These are phyloP conservation scores for Nannochloropsis salina DNA, from an alignment of 108 stramenopile species.

Conservation along the genomic window DNA sequence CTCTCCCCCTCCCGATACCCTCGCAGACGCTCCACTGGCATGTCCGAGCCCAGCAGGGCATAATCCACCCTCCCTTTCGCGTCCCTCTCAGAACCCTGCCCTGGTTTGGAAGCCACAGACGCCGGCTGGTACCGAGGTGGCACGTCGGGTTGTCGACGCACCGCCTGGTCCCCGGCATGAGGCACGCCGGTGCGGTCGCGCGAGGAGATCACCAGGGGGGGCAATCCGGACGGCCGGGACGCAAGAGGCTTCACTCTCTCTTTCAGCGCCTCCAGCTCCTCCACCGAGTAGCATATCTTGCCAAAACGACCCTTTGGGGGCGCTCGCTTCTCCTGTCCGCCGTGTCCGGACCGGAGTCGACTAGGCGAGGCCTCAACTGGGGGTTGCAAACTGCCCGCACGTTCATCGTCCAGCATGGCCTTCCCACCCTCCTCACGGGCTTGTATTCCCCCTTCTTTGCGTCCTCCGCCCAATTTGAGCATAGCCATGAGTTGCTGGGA, in stretches of 20 bases:
- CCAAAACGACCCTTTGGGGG: neutral
- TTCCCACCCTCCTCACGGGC: neutral
- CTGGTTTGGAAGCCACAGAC: neutral
- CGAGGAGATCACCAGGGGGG: neutral
- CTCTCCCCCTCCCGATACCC: neutral
- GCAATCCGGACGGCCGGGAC: neutral
- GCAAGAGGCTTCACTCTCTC: neutral
- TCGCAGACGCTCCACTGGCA: neutral
- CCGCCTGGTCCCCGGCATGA: neutral
- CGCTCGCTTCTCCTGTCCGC: too few species aligned
- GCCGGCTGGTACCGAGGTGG: neutral
- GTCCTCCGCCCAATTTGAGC: neutral
- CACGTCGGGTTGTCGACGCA: neutral
- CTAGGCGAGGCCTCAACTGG: too few species aligned
- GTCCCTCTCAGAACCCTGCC: neutral
- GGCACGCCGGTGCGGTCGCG: neutral
- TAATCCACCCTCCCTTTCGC: neutral
- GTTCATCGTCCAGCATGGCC: too few species aligned
- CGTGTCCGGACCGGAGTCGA: too few species aligned
- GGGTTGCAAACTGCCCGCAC: too few species aligned
- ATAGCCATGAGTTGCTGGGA: constrained; percentile 5
- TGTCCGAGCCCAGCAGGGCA: neutral
- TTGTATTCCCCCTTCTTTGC: neutral
- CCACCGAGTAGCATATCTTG: neutral
- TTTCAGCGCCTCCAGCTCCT: neutral